Base-by-base conservation (phyloP, 345 rosid species). In the Zanthoxylum bungeanum region DNA sequence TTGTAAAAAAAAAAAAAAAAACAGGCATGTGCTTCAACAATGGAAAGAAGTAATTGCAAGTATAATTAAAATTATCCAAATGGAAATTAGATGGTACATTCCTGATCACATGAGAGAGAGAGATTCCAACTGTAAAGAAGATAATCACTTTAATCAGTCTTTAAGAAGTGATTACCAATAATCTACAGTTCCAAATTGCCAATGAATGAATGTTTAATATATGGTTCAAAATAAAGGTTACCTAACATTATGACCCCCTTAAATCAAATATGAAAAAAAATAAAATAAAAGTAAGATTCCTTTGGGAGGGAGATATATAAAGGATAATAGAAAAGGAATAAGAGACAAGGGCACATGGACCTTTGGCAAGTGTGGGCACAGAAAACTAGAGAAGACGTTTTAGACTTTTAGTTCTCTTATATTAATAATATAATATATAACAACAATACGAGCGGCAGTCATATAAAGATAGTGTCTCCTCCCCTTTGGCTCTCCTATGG, bases 341-440 rank as follows among this genome's bases (percentile, higher is more conserved):
- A 71, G 31, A 39, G 88, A 71, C 84, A 77, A 65, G 22, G 64
- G 73, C 84, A 78, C 83, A 79, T 81, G 85, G 83, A 74, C 36
- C 71, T 44, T 72, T 25, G 47, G 51, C 40, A 52, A 55, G 77
- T 64, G 69, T 63, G 70, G 83, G 89, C 84, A 71, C 89, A 52
- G 85, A 84, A 81, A 71, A 74, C 79, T 37, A 81, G 52, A 78
- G 25, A 69, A 39, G 34, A 34, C n/a, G n/a, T n/a, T n/a, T n/a
- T n/a, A n/a, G n/a, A 21, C 71, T 53, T 75, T 31, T 31, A 31
- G 28, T 5, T 40, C 27, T 50, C 27, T 42, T 22, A 6, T 4
- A 5, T 5, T 6, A 24, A 24, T 10, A 37, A 62, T 62, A 12
- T 62, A n/a, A 4, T 8, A 19, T 9, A 44, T n/a, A n/a, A n/a